Evolutionary conservation across 1,284 basidiomycete species (phyloP).

Genomic region (Fomitopsis betulina): DNA sequence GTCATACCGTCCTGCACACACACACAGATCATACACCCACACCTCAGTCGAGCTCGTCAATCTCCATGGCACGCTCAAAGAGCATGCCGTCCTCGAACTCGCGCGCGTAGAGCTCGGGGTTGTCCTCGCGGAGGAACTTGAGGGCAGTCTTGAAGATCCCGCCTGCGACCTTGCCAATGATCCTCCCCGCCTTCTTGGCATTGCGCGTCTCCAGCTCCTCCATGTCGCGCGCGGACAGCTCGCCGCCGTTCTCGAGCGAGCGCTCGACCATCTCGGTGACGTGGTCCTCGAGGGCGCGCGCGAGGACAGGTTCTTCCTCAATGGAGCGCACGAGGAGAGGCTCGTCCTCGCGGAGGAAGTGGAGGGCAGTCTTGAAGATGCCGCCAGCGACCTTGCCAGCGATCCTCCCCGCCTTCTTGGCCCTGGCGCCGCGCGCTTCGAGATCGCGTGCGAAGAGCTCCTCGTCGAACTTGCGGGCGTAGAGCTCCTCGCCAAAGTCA

Average conservation of each 20-base stretch:
- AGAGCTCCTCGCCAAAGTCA: not conserved
- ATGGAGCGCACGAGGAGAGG: not conserved
- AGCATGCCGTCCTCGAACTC: constrained; percentile 1
- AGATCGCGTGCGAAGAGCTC: not conserved
- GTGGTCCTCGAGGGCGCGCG: not conserved
- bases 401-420: not conserved
- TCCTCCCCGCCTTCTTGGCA: not conserved
- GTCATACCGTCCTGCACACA: too few species aligned
- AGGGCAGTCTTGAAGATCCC: not conserved
- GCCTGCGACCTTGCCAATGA: not conserved
- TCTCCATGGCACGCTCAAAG: not conserved
- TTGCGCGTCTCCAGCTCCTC: constrained; percentile 1
- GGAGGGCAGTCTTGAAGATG: not conserved
- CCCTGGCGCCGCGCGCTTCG: too few species aligned
- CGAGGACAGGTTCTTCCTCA: not conserved
- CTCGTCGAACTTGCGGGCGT: not conserved
- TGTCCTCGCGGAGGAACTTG: constrained; percentile 5
- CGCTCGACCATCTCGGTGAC: not conserved
- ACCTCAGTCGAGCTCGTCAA: constrained; percentile 1
- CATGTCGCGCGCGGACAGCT: not conserved
- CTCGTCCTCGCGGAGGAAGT: constrained; percentile 5
- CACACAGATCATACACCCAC: not conserved
- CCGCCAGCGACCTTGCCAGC: not conserved
- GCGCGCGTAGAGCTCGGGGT: constrained; percentile 2
- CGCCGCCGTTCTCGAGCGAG: not conserved